Percentiles rank a stretch among this genome's conserved stretches.
Evolutionary conservation across 805 yeast genomes (phyloP).

Genomic region (Candida corydali): DNA sequence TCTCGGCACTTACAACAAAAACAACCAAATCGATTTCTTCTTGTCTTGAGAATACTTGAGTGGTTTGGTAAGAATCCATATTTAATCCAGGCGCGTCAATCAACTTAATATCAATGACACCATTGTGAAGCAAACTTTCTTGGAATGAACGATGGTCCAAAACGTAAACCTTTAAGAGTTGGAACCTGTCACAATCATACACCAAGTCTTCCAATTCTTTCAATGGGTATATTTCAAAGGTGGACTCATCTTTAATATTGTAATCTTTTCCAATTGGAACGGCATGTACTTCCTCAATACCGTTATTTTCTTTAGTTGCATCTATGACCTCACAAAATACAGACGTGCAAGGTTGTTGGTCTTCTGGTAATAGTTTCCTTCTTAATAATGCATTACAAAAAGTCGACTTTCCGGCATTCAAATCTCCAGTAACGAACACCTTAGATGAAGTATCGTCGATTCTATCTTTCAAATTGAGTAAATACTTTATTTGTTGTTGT

Average conservation of each 20-base stretch:
- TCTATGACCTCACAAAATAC: slow-evolving; percentile 95
- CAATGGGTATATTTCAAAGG: slow-evolving; percentile 57
- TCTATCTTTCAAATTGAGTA: slow-evolving; percentile 69
- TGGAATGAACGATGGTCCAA: slow-evolving; percentile 67
- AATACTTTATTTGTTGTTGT: slow-evolving; percentile 59
- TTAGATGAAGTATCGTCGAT: slow-evolving; percentile 87
- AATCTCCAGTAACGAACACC: slow-evolving; percentile 94
- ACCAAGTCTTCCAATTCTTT: slow-evolving; percentile 65
- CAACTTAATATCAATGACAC: slow-evolving; percentile 84
- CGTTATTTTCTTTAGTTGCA: slow-evolving; percentile 62
- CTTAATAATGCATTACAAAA: slow-evolving; percentile 88
- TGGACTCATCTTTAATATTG: slow-evolving; percentile 52
- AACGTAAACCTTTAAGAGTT: slow-evolving; percentile 75
- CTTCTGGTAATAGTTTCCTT: slow-evolving; percentile 81
- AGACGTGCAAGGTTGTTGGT: slow-evolving; percentile 96
- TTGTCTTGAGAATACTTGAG: slow-evolving; percentile 91
- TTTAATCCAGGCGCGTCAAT: slow-evolving; percentile 98
- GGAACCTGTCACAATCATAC: slow-evolving; percentile 64
- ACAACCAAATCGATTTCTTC: slow-evolving; percentile 96
- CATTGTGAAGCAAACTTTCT: slow-evolving; percentile 75
- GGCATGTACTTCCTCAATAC: slow-evolving; percentile 91
- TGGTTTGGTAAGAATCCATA: slow-evolving; percentile 88
- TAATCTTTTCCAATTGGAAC: slow-evolving; percentile 51
- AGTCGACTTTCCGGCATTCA: slow-evolving; percentile 94
- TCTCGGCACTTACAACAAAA: slow-evolving; percentile 94